phyloP scores from a whole-genome alignment of 129 eudicot genomes.

The Dittrichia graveolens region DNA sequence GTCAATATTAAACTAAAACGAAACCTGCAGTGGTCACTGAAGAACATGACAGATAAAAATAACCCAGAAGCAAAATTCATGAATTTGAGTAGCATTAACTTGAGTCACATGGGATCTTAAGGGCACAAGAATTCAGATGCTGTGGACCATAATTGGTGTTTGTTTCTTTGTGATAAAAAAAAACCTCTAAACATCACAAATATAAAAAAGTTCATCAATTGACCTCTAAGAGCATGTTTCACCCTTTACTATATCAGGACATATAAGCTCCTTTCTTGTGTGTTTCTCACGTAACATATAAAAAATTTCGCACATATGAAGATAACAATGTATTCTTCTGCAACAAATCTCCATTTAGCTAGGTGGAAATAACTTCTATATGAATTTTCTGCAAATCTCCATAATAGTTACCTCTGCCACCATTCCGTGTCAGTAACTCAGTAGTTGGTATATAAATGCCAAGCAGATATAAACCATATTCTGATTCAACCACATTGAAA shows the following conservation, averaged over 20 bases:
- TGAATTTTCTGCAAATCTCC: too few species aligned
- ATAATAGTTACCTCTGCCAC: neutral
- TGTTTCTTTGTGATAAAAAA: conserved; percentile 23
- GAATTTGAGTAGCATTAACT: neutral
- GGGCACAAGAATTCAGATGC: neutral
- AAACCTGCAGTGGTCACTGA: conserved; percentile 22
- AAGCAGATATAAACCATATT: neutral
- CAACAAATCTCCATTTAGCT: too few species aligned
- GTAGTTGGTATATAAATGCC: neutral
- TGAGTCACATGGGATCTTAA: conserved; percentile 20
- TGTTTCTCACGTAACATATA: neutral
- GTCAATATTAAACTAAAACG: conserved; percentile 13
- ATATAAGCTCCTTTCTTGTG: conserved; percentile 2
- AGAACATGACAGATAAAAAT: conserved; percentile 16
- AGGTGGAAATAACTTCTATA: too few species aligned
- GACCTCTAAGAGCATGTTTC: neutral
- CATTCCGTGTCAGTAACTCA: neutral
- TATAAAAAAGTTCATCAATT: conserved; percentile 10
- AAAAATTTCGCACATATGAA: neutral
- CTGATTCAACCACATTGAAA: neutral
- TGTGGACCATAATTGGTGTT: conserved; percentile 15
- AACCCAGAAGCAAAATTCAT: conserved; percentile 15
- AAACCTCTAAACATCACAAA: conserved; percentile 19
- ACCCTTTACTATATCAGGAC: conserved; percentile 3
- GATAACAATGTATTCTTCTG: neutral